Base-by-base conservation (phyloP, 1,139 yeast species). In the Suzukiozyma palmioleophila region DNA sequence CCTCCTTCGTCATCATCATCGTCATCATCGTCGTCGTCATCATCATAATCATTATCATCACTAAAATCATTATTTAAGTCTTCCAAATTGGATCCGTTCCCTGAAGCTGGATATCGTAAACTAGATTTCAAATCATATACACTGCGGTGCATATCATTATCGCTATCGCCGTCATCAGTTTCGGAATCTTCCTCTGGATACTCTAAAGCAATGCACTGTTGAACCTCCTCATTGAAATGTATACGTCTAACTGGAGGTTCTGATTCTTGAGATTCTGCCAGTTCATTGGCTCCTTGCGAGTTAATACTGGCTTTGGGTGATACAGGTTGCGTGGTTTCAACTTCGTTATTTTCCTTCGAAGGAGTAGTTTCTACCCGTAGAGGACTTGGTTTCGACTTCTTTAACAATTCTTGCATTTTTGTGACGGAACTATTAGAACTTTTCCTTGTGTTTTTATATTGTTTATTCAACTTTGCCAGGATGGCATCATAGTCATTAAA, bases 211-310 rank as follows among this genome's bases (percentile, higher is more conserved):
- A 85, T 79, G 59, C 97, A 90, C 62, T 92, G 97, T 57, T 86
- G 90, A 22, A 92, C 98, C 43, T 89, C 79, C 54, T 88, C 95
- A 56, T 84, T 90, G 63, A 92, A 92, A 62, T 89, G 97, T 42
- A 90, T 89, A 49, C 76, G 92, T 45, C 92, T 73, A 33, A 26
- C 26, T n/a, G 22, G 25, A n/a, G 31, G 31, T 4, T 28, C 31
- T 4, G 16, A 5, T 36, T 63, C 67, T 40, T 62, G 65, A 46
- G 62, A 31, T 12, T 62, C 36, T 14, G 30, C 39, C 26, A 28
- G 29, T 24, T 22, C 29, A 39, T 15, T 46, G 28, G 22, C 38
- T 41, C 24, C 35, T 13, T 18, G 28, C 3, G 37, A 22, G n/a
- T 35, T 33, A 18, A 7, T 7, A 18, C 7, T 4, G 22, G 22